Conservation (phyloP, 2,329 filamentous ascomycete species). For the Sclerotinia spermophila region DNA sequence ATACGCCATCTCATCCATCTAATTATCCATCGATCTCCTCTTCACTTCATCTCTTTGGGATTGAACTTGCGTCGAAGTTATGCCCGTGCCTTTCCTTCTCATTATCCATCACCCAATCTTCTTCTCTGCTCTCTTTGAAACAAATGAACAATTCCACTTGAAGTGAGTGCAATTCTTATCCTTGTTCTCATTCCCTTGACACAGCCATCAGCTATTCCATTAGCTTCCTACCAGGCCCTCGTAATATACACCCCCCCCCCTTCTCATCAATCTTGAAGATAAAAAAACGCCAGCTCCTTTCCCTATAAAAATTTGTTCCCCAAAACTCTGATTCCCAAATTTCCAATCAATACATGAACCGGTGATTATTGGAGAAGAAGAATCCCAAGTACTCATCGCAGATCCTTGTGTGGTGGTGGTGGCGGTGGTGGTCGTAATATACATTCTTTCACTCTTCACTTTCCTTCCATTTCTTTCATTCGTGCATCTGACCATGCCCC, state of each 20-base stretch:
- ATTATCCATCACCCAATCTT: not conserved
- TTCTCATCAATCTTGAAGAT: not conserved
- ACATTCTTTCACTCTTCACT: slow-evolving; percentile 1
- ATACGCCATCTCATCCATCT: not conserved
- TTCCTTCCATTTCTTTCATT: not conserved
- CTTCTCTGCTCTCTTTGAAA: not conserved
- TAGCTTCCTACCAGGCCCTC: not conserved
- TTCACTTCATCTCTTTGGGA: not conserved
- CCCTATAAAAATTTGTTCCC: not conserved
- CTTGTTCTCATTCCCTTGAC: not conserved
- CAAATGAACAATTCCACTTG: not conserved
- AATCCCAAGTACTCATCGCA: not conserved
- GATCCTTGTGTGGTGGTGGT: not conserved
- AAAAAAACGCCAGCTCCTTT: slow-evolving; percentile 10
- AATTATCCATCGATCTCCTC: not conserved
- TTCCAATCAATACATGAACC: slow-evolving; percentile 14
- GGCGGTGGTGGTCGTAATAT: slow-evolving; percentile 9
- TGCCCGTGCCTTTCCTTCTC: not conserved
- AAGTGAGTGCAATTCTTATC: not conserved
- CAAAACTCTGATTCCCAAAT: slow-evolving; percentile 9
- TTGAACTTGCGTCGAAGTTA: not conserved
- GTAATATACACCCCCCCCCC: not conserved
- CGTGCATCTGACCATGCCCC: too few species aligned
- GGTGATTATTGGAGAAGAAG: not conserved
- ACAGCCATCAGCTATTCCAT: not conserved